Percentiles rank a stretch among this genome's conserved stretches.
Conservation (phyloP, 306 rosid species). For the Alnus rubra region DNA sequence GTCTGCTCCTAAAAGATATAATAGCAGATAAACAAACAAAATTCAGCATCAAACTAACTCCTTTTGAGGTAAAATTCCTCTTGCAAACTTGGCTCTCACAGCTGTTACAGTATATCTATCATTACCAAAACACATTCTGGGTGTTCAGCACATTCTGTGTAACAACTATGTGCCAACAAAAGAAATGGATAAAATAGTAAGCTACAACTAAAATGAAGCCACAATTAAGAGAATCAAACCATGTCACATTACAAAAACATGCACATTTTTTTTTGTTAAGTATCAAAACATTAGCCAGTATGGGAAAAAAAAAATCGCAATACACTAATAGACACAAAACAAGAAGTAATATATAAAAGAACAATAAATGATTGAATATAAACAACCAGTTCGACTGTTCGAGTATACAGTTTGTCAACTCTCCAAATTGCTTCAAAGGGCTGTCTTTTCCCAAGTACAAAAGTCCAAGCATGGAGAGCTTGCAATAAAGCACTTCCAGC, state of each 20-base stretch:
- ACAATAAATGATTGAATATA: neutral
- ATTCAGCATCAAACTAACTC: too few species aligned
- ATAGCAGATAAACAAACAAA: too few species aligned
- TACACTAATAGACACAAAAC: too few species aligned
- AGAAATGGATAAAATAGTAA: neutral
- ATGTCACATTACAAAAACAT: slow-evolving; percentile 10
- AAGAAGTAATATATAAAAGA: too few species aligned
- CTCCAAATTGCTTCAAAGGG: slow-evolving; percentile 25
- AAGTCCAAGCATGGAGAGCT: slow-evolving; percentile 20
- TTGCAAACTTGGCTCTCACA: too few species aligned
- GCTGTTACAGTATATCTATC: too few species aligned
- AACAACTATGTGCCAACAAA: too few species aligned
- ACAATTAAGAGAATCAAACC: slow-evolving; percentile 8
- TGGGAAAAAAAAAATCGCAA: neutral
- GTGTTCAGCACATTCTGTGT: too few species aligned
- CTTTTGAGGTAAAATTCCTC: too few species aligned
- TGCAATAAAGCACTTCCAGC: slow-evolving; percentile 12
- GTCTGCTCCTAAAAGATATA: too few species aligned
- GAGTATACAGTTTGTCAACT: slow-evolving; percentile 13
- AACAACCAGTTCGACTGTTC: slow-evolving; percentile 22
- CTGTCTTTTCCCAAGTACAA: slow-evolving; percentile 15
- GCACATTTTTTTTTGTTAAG: neutral
- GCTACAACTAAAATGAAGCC: neutral
- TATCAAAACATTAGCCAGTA: neutral
- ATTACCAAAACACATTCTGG: too few species aligned